These are phyloP conservation scores for Diaporthe caulivora DNA, from an alignment of 2,329 filamentous ascomycete genomes.

Conservation along the genomic window DNA sequence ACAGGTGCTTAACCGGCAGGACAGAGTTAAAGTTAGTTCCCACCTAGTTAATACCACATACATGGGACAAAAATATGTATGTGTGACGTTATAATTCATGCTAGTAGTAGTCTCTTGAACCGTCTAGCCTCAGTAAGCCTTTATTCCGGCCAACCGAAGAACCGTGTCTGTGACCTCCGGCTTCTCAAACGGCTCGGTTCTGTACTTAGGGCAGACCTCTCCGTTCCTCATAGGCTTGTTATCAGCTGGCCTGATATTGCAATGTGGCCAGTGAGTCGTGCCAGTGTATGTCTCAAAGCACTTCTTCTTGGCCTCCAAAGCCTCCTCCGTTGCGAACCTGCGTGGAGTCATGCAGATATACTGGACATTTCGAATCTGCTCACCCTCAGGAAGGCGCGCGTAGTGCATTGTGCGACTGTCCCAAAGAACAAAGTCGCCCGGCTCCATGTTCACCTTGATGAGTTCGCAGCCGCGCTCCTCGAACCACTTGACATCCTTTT, in stretches of 20 bases:
- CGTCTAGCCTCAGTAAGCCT: slow-evolving; percentile 40
- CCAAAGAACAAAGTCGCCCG: slow-evolving; percentile 57
- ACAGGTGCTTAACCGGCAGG: too few relatives aligned
- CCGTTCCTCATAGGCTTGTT: slow-evolving; percentile 53
- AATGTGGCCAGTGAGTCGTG: slow-evolving; percentile 55
- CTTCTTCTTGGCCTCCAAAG: slow-evolving; percentile 49
- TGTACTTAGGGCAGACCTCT: slow-evolving; percentile 51
- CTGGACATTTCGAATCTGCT: slow-evolving; percentile 51
- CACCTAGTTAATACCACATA: neutral
- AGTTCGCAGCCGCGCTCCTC: slow-evolving; percentile 48
- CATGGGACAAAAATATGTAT: neutral
- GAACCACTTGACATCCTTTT: slow-evolving; percentile 54
- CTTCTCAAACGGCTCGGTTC: slow-evolving; percentile 54
- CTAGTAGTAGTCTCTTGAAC: neutral
- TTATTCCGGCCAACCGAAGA: slow-evolving; percentile 51
- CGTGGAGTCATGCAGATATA: slow-evolving; percentile 54
- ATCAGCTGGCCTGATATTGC: slow-evolving; percentile 52
- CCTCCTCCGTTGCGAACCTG: slow-evolving; percentile 50
- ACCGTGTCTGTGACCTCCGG: slow-evolving; percentile 50
- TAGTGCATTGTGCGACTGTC: slow-evolving; percentile 56
- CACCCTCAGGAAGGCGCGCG: slow-evolving; percentile 43
- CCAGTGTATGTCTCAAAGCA: slow-evolving; percentile 50
- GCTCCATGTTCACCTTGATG: slow-evolving; percentile 56
- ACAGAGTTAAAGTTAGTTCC: too few relatives aligned
- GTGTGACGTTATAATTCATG: neutral